phyloP scores from a whole-genome alignment of 208 protist genomes.

The Leishmania gerbilli region DNA sequence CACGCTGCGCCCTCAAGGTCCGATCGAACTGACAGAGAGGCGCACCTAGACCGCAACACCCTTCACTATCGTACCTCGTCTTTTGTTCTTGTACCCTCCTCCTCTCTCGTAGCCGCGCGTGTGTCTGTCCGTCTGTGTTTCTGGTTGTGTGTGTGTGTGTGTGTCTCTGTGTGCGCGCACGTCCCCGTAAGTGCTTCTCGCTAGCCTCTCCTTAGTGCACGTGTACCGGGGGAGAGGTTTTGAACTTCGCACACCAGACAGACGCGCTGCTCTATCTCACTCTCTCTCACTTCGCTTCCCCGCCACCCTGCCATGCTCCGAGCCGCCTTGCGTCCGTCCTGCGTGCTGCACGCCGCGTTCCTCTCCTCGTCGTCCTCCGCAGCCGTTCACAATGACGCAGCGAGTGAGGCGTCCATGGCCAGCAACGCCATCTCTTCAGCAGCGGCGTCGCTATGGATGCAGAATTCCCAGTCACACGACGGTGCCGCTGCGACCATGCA shows the following conservation, averaged over 20 bases:
- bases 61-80: background rate
- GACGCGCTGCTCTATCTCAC: background rate
- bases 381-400: background rate
- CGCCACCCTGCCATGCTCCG: constrained; percentile 23
- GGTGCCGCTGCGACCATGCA: constrained; percentile 8
- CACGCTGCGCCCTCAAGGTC: background rate
- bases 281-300: background rate
- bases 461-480: constrained; percentile 2
- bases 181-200: background rate
- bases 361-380: constrained; percentile 9
- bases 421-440: constrained; percentile 6
- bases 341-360: constrained; percentile 12
- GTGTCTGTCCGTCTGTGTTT: background rate
- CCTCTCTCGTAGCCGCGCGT: background rate
- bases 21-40: background rate
- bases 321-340: constrained; percentile 7
- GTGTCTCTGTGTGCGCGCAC: background rate
- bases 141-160: too few relatives aligned
- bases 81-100: background rate
- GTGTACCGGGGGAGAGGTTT: background rate
- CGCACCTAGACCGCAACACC: too few relatives aligned
- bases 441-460: constrained; percentile 11
- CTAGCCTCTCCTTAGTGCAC: background rate
- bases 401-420: background rate
- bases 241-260: background rate